Evolutionary conservation across 2,329 filamentous ascomycete genomes (phyloP).

Genomic region (Clonostachys chloroleuca): DNA sequence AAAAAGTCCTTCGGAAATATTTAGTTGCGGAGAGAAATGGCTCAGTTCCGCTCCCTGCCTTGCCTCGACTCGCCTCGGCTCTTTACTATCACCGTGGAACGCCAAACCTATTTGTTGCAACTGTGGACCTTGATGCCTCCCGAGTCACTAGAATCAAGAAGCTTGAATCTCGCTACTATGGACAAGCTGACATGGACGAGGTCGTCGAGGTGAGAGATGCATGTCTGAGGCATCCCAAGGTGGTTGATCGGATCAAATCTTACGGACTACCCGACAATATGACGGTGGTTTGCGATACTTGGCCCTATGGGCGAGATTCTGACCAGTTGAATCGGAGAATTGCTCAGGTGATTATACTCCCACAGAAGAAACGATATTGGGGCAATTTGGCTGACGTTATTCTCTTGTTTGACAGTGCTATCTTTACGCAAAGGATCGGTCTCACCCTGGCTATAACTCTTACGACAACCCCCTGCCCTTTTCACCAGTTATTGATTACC

Average conservation of each 20-base stretch:
- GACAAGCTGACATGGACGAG: constrained; percentile 5
- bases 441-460: constrained; percentile 43
- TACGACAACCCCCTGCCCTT: constrained; percentile 50
- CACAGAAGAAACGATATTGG: not conserved
- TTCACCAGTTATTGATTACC: constrained; percentile 32
- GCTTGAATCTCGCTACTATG: constrained; percentile 3
- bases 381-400: too few species aligned
- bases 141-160: constrained; percentile 1
- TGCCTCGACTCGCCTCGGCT: not conserved
- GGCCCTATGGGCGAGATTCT: constrained; percentile 5
- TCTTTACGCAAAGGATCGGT: constrained; percentile 1
- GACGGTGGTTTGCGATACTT: constrained; percentile 4
- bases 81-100: not conserved
- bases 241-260: constrained; percentile 2
- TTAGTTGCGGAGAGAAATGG: constrained; percentile 1
- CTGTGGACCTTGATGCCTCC: not conserved
- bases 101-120: not conserved
- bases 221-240: constrained; percentile 5
- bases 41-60: not conserved
- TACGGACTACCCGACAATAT: constrained; percentile 3
- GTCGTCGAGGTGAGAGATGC: constrained; percentile 4
- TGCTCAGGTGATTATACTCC: constrained; percentile 2
- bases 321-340: constrained; percentile 1
- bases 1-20: constrained; percentile 3
- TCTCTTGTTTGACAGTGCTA: not conserved